Percentiles rank a stretch among this genome's conserved stretches.
Conservation (phyloP, 2,329 filamentous ascomycete genomes). For the Paramyrothecium sp. region DNA sequence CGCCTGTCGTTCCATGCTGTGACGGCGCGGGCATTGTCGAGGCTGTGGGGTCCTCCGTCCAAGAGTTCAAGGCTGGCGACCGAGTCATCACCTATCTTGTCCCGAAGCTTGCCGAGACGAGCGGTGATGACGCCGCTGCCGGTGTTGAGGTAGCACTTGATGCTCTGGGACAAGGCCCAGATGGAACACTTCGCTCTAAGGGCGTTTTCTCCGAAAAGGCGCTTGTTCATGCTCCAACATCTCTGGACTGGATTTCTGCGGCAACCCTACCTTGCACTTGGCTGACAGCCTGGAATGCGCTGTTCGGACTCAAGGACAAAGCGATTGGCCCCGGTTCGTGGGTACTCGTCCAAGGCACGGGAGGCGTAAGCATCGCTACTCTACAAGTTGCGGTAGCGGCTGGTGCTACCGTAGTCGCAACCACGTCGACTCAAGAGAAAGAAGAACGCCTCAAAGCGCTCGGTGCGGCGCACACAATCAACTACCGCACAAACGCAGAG, state of each 20-base stretch:
- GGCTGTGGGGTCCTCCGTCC: constrained; percentile 53
- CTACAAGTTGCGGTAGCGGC: constrained; percentile 44
- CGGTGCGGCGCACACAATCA: constrained; percentile 58
- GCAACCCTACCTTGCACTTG: constrained; percentile 47
- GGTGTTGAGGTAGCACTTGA: constrained; percentile 28
- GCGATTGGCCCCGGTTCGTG: constrained; percentile 33
- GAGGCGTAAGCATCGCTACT: constrained; percentile 34
- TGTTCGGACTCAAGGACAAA: constrained; percentile 43
- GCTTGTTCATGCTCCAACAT: constrained; percentile 50
- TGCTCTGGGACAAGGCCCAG: constrained; percentile 55
- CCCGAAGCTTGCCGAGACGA: constrained; percentile 7
- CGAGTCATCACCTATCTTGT: constrained; percentile 51
- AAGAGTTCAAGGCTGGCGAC: constrained; percentile 46
- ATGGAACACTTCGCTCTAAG: constrained; percentile 58
- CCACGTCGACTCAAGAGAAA: constrained; percentile 56
- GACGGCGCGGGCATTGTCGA: constrained; percentile 43
- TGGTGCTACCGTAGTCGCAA: constrained; percentile 56
- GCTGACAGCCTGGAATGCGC: constrained; percentile 50
- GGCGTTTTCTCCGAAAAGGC: constrained; percentile 56
- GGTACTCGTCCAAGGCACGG: constrained; percentile 38
- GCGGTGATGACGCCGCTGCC: constrained; percentile 20
- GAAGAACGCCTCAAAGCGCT: constrained; percentile 50
- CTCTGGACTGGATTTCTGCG: constrained; percentile 34
- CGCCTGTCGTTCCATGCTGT: constrained; percentile 28
- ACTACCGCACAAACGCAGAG: constrained; percentile 55